phyloP scores from a whole-genome alignment of 495 filamentous ascomycete species.

The Trichoderma gamsii region DNA sequence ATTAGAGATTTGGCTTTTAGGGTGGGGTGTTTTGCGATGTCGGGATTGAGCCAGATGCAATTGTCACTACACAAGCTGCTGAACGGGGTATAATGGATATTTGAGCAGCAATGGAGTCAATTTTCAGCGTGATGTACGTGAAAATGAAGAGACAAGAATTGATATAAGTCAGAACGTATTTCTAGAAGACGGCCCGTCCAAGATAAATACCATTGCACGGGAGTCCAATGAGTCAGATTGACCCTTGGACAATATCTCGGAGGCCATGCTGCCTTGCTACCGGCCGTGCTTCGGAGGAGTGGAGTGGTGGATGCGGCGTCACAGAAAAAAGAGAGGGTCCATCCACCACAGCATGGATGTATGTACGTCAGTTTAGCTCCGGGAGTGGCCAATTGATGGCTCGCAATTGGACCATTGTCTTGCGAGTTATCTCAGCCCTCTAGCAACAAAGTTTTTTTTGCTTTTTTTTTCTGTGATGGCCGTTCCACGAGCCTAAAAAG shows the following conservation, averaged over 20 bases:
- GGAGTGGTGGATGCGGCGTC: slow-evolving; percentile 5
- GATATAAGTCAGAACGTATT: not conserved
- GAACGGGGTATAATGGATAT: not conserved
- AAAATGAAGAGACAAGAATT: not conserved
- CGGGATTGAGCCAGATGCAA: not conserved
- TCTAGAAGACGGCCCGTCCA: not conserved
- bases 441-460: too few species aligned
- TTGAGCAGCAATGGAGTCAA: not conserved
- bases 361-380: slow-evolving; percentile 5
- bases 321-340: not conserved
- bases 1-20: not conserved
- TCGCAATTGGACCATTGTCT: not conserved
- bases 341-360: not conserved
- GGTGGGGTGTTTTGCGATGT: slow-evolving; percentile 12
- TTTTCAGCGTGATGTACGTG: not conserved
- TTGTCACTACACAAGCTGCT: not conserved
- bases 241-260: slow-evolving; percentile 1
- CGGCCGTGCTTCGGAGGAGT: slow-evolving; percentile 10
- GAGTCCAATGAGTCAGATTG: slow-evolving; percentile 5
- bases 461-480: not conserved
- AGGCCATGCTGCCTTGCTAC: not conserved
- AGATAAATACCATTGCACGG: not conserved
- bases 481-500: not conserved
- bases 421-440: not conserved
- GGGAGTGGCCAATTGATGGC: not conserved